Evolutionary conservation across 768 basidiomycete species (phyloP).

Genomic region (Tulasnella sp.): DNA sequence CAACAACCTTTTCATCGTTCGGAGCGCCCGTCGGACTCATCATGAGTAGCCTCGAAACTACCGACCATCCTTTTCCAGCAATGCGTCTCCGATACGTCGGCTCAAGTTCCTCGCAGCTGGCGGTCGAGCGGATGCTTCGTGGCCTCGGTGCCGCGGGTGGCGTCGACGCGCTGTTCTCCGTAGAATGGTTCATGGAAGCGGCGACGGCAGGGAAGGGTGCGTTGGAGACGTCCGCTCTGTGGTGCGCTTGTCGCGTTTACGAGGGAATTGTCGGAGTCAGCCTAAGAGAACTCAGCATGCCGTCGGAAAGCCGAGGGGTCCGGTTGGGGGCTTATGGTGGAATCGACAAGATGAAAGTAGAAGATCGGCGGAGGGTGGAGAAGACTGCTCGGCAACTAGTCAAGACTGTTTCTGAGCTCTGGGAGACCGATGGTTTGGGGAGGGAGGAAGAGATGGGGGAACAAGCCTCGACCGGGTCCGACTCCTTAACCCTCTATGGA

Average conservation of each 20-base stretch:
- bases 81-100: conserved; percentile 59
- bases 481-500: conserved; percentile 36
- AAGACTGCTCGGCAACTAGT: conserved; percentile 67
- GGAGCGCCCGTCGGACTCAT: conserved; percentile 36
- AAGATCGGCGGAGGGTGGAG: conserved; percentile 51
- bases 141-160: conserved; percentile 70
- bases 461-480: conserved; percentile 32
- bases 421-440: conserved; percentile 56
- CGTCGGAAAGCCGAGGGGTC: not conserved
- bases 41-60: conserved; percentile 38
- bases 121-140: conserved; percentile 73
- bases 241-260: conserved; percentile 78
- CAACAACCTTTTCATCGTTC: not conserved
- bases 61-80: conserved; percentile 58
- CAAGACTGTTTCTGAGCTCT: conserved; percentile 67
- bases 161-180: conserved; percentile 69
- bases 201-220: conserved; percentile 53
- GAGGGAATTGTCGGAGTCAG: conserved; percentile 66
- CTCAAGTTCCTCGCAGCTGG: conserved; percentile 54
- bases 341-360: not conserved
- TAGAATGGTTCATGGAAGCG: conserved; percentile 78
- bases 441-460: conserved; percentile 39
- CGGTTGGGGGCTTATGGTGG: not conserved
- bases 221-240: conserved; percentile 70
- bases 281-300: conserved; percentile 45